phyloP scores from a whole-genome alignment of 2,329 filamentous ascomycete genomes.

The Elsinoe arachidis region DNA sequence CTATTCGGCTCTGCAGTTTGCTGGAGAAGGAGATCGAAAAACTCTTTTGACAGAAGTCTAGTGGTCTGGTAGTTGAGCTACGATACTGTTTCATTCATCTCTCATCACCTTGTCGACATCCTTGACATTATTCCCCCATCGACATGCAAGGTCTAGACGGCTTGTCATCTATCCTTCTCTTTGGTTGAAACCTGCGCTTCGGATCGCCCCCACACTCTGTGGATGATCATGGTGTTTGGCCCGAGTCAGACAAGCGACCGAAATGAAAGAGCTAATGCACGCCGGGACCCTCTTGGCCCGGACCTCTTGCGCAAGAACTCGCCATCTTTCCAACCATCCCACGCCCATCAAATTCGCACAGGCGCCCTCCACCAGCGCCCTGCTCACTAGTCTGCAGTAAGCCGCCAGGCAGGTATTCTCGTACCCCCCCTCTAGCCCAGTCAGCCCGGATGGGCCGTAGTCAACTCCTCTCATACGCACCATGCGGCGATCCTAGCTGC shows the following conservation, averaged over 20 bases:
- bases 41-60: not conserved
- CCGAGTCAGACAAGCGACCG: conserved; percentile 8
- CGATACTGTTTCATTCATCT: not conserved
- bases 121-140: not conserved
- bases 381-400: conserved; percentile 3
- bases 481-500: conserved; percentile 13
- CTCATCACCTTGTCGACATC: not conserved
- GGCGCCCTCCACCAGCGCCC: not conserved
- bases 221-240: conserved; percentile 9
- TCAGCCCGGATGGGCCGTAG: conserved; percentile 9
- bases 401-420: not conserved
- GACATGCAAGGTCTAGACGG: not conserved
- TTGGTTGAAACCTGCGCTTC: not conserved
- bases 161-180: not conserved
- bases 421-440: conserved; percentile 2
- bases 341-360: conserved; percentile 6
- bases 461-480: conserved; percentile 7
- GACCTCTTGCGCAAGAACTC: conserved; percentile 11
- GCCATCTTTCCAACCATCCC: conserved; percentile 12
- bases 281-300: conserved; percentile 7
- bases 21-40: not conserved
- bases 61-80: not conserved
- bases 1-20: not conserved
- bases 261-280: conserved; percentile 4
- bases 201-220: conserved; percentile 7